A percentile compares a stretch with the other conserved stretches of the same genome.
Conservation (phyloP, 2,329 filamentous ascomycete genomes). For the Trichoderma atroviride region DNA sequence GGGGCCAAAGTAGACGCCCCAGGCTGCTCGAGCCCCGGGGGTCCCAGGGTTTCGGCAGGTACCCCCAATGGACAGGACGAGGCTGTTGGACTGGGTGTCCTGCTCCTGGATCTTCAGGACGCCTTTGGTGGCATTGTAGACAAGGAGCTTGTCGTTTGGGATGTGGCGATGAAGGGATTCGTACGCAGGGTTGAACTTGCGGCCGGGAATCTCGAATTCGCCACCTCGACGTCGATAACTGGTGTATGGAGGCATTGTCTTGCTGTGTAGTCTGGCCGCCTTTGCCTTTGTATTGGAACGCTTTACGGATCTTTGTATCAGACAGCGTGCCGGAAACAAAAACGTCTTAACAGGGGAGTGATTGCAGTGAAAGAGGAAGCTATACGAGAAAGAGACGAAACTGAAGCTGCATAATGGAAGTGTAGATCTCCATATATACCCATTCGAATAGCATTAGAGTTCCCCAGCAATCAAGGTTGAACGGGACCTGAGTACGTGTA, state of each 20-base stretch:
- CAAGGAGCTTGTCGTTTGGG: neutral
- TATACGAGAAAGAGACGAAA: too few relatives aligned
- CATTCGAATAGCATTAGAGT: neutral
- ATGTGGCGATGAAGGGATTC: neutral
- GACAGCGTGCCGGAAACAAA: too few relatives aligned
- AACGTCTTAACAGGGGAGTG: too few relatives aligned
- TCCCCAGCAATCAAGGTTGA: neutral
- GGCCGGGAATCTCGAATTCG: neutral
- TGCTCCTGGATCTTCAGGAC: neutral
- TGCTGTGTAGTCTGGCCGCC: neutral
- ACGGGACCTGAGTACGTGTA: neutral
- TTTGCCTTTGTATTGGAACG: neutral
- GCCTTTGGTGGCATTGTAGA: neutral
- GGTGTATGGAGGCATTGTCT: neutral
- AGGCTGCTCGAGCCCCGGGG: slow-evolving; percentile 30
- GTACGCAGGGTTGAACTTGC: neutral
- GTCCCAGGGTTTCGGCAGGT: slow-evolving; percentile 33
- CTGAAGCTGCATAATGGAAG: neutral
- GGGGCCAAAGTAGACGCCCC: slow-evolving; percentile 35
- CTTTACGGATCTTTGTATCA: too few relatives aligned
- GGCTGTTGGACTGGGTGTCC: neutral
- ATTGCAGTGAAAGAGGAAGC: too few relatives aligned
- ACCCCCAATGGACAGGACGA: slow-evolving; percentile 34
- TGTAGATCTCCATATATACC: neutral
- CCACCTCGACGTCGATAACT: neutral